A percentile compares a stretch with the other conserved stretches of the same genome.
Evolutionary conservation across 2,329 filamentous ascomycete genomes (phyloP).

Genomic region (Gaeumannomyces sp.): DNA sequence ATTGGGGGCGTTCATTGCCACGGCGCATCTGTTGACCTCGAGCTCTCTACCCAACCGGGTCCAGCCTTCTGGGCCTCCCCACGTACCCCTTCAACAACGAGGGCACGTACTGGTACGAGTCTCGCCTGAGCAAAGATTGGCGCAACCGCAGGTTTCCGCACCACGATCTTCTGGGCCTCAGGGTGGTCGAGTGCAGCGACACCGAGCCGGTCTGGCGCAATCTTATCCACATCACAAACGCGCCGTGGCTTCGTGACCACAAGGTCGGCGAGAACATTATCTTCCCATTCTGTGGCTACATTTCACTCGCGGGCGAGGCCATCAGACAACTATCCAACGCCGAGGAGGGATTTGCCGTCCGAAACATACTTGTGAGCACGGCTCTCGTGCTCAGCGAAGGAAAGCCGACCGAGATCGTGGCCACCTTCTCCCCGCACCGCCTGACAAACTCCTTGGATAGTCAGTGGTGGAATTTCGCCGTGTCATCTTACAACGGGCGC

Average conservation of each 20-base stretch:
- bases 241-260: constrained; percentile 35
- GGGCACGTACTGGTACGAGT: constrained; percentile 40
- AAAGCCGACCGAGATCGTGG: not conserved
- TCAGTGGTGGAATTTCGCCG: not conserved
- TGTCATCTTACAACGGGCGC: constrained; percentile 9
- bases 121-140: constrained; percentile 32
- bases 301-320: constrained; percentile 7
- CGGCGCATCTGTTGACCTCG: not conserved
- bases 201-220: constrained; percentile 24
- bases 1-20: not conserved
- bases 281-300: constrained; percentile 25
- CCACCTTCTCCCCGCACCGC: not conserved
- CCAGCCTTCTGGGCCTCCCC: constrained; percentile 28
- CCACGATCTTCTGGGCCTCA: constrained; percentile 13
- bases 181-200: constrained; percentile 11
- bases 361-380: not conserved
- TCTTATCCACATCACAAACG: constrained; percentile 18
- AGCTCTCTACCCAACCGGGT: not conserved
- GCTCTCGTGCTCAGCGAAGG: not conserved
- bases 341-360: not conserved
- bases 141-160: constrained; percentile 5
- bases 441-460: not conserved
- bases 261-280: constrained; percentile 25
- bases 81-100: constrained; percentile 43
- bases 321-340: not conserved